These are phyloP conservation scores for Rhizopus sp. DNA, from an alignment of 371 early-diverging fungal genomes.

Conservation along the genomic window DNA sequence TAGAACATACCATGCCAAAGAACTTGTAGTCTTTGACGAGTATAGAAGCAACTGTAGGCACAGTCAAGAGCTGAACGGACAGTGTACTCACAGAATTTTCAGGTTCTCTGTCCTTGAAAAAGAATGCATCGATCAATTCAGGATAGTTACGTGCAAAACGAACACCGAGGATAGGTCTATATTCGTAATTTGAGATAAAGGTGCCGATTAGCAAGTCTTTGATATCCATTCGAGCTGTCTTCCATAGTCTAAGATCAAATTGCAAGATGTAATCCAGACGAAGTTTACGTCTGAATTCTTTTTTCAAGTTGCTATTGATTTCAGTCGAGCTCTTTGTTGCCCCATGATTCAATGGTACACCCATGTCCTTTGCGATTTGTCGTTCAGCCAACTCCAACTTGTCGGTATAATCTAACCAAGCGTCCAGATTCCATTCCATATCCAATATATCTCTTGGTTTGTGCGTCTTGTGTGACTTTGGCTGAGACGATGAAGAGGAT, in stretches of 20 bases:
- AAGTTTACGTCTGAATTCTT: constrained; percentile 50
- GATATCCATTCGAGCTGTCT: constrained; percentile 74
- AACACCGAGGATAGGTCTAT: constrained; percentile 65
- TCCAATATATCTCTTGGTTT: constrained; percentile 37
- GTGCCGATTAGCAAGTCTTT: constrained; percentile 87
- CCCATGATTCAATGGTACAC: constrained; percentile 14
- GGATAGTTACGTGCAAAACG: constrained; percentile 85
- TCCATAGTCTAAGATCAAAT: constrained; percentile 89
- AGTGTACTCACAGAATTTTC: constrained; percentile 86
- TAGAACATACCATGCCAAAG: constrained; percentile 67
- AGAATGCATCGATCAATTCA: constrained; percentile 71
- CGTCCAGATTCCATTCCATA: constrained; percentile 35
- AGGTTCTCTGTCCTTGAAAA: constrained; percentile 85
- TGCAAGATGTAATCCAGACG: constrained; percentile 83
- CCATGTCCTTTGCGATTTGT: constrained; percentile 25
- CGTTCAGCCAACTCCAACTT: constrained; percentile 33
- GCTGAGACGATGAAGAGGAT: constrained; percentile 8
- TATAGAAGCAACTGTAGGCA: constrained; percentile 84
- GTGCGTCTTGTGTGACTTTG: not conserved
- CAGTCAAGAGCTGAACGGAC: constrained; percentile 93
- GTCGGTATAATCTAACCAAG: constrained; percentile 35
- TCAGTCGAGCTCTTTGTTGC: not conserved
- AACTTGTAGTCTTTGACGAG: constrained; percentile 80
- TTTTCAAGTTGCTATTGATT: constrained; percentile 22
- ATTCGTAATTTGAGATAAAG: constrained; percentile 75